phyloP scores from a whole-genome alignment of 257 asterid genomes.

The Fraxinus americana region DNA sequence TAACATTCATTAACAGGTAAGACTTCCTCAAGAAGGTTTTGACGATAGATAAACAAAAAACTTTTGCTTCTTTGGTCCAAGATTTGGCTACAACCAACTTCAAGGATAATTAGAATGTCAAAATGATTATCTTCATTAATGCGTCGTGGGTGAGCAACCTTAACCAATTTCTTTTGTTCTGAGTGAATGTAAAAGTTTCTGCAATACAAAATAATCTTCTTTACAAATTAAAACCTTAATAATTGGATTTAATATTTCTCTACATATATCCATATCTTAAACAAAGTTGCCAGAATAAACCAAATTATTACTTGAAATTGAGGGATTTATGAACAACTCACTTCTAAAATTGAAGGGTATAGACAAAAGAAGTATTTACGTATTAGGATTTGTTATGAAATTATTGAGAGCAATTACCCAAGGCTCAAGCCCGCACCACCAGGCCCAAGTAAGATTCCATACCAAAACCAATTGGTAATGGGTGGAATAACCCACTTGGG shows the following conservation, averaged over 20 bases:
- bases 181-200: not conserved
- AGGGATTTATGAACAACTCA: not conserved
- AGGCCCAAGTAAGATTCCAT: too few relatives aligned
- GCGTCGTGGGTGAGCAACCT: not conserved
- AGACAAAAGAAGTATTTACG: not conserved
- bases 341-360: not conserved
- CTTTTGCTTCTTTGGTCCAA: not conserved
- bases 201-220: not conserved
- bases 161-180: not conserved
- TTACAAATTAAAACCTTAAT: not conserved
- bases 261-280: not conserved
- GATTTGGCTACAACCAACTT: constrained; percentile 6
- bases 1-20: not conserved
- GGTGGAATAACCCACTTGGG: too few relatives aligned
- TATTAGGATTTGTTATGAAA: too few relatives aligned
- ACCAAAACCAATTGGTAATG: too few relatives aligned
- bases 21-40: not conserved
- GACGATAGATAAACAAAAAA: not conserved
- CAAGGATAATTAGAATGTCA: not conserved
- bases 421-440: too few relatives aligned
- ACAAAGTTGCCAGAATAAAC: not conserved
- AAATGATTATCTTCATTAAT: constrained; percentile 12
- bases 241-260: not conserved
- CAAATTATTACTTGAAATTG: not conserved
- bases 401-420: too few relatives aligned